These are phyloP conservation scores for Vanilla planifolia DNA, from an alignment of 106 monocot genomes.

Conservation along the genomic window DNA sequence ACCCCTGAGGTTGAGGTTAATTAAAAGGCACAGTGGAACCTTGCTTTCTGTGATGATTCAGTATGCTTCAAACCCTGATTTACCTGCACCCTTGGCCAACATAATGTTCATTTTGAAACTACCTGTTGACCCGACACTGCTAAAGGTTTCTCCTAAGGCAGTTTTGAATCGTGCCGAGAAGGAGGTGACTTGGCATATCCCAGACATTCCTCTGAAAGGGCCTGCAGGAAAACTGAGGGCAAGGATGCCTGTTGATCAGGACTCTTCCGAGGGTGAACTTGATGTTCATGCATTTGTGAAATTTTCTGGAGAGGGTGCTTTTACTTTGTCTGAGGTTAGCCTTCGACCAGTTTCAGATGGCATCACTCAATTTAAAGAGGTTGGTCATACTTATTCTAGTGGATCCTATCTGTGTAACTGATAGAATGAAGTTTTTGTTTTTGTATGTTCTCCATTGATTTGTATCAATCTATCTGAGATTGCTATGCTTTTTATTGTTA, in stretches of 20 bases:
- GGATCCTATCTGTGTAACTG: constrained; percentile 77
- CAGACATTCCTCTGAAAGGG: constrained; percentile 69
- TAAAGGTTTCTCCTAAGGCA: constrained; percentile 86
- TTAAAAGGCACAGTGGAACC: constrained; percentile 80
- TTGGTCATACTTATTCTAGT: constrained; percentile 59
- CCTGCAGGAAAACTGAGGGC: constrained; percentile 52
- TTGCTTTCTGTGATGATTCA: constrained; percentile 93
- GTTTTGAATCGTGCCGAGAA: constrained; percentile 57
- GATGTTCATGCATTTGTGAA: constrained; percentile 67
- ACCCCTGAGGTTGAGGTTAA: constrained; percentile 75
- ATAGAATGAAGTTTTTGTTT: constrained; percentile 10
- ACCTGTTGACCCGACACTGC: constrained; percentile 76
- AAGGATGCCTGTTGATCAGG: constrained; percentile 90
- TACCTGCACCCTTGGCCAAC: constrained; percentile 51
- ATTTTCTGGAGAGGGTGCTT: constrained; percentile 46
- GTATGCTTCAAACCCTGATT: constrained; percentile 68
- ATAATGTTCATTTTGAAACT: constrained; percentile 87
- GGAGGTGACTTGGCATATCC: constrained; percentile 80
- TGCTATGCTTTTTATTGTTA: neutral
- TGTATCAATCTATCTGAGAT: neutral
- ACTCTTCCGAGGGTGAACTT: constrained; percentile 58
- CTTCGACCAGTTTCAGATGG: constrained; percentile 61
- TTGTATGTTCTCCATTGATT: neutral
- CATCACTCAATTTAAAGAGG: constrained; percentile 57
- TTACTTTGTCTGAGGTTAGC: constrained; percentile 70